Evolutionary conservation across 768 basidiomycete genomes (phyloP), one percentile per base, ranked within the genome.

Genomic region (Leccinum subgranulosum): DNA sequence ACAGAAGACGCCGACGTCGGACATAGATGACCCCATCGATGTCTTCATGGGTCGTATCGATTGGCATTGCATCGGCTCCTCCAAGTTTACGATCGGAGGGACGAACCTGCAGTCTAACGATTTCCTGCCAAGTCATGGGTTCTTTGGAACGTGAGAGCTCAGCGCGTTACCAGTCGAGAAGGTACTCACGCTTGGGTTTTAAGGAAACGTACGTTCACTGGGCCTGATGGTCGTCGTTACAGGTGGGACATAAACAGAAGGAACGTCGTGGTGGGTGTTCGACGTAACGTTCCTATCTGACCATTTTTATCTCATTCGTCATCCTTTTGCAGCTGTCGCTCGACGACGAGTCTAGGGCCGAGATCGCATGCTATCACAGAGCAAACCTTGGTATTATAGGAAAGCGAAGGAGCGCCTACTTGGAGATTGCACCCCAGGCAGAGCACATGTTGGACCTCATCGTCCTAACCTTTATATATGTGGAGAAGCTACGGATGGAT

Each of bases 171-270:
- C 10, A 14, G 12, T 23, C 6, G 10, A 23, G 39, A 54, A 19
- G 51, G 3, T 2, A 17, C 52, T 60, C n/a, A 64, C 49, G 3
- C 17, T 46, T 15, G 28, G 15, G 15, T 10, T 43, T 34, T n/a
- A 33, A 69, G 66, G 36, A 70, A 66, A 23, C 62, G 66, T 23
- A 64, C 68, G 1, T 76, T 76, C 57, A 66, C 51, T 3, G 75
- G 68, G 0, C 67, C 60, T 1, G 74, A 75, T 47, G 73, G 69
- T 8, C 67, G 58, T 27, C 64, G 57, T 49, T 76, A 75, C 33
- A 62, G 66, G 43, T 76, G 75, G 75, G 60, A 63, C 10, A 59
- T 74, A 49, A 0, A 57, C 23, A 1, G 0, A 1, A 27, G 57
- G 17, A 36, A 55, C n/a, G 66, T 67, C 9, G 55, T 45, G 57